Base-by-base conservation (phyloP, 768 basidiomycete species). In the Leccinellum luteum region DNA sequence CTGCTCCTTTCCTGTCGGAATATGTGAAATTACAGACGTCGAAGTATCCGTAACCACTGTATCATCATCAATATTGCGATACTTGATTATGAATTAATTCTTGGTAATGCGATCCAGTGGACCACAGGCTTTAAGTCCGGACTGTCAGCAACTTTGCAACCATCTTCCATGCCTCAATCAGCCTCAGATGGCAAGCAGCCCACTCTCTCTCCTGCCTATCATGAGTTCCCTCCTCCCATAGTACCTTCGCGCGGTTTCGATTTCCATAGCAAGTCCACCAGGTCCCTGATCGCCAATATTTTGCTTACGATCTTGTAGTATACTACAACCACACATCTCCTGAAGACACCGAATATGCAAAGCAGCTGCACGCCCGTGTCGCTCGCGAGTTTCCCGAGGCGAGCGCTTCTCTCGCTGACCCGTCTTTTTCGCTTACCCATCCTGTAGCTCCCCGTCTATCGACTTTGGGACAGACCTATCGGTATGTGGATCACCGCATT, bases 371-470 rank as follows among this genome's bases (percentile, higher is more conserved):
- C 59, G 84, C 85, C 54, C 74, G 80, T 32, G 73, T 89, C 38
- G 72, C 80, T 17, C 70, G 81, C 55, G 87, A 89, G 63, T 89
- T 88, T 69, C 87, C 87, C 28, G 87, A 89, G 79, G 86, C 80
- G 67, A 38, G 67, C 48, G 0, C 21, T n/a, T 14, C 23, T 15
- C 6, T n/a, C 1, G 3, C 15, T 27, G 9, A 35, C 30, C 17
- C 41, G 2, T 2, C 2, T 2, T 9, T 9, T 32, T 34, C 52
- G 28, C 51, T 60, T 30, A 53, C 52, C 31, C 51, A 1, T 14
- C 28, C 32, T 30, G 0, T 55, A 89, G 87, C 71, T 89, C 28
- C 80, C 83, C 32, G 80, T 87, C 41, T 85, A 83, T 66, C 76
- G 66, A 49, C 75, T 88, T 62, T 85, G 81, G 82, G 86, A 87